Percentiles rank a stretch among this genome's conserved stretches.
Evolutionary conservation across 352 stramenopile genomes (phyloP).

Genomic region (Phytophthora pinifolia): DNA sequence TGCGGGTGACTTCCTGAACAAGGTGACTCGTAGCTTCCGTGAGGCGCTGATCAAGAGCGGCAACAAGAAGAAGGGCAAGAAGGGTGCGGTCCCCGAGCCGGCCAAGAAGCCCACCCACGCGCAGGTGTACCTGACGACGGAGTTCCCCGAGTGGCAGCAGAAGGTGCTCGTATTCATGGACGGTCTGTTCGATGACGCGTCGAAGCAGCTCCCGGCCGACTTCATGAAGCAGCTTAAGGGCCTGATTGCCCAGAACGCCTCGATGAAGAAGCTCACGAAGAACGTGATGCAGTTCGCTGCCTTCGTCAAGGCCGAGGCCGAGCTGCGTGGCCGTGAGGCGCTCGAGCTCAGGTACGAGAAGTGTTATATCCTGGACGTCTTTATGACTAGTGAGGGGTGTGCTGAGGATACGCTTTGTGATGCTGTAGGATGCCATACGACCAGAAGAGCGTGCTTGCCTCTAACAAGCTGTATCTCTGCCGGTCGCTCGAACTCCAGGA

Average conservation of each 20-base stretch:
- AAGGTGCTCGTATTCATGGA: constrained; percentile 87
- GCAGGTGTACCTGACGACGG: constrained; percentile 84
- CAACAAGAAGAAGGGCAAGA: constrained; percentile 91
- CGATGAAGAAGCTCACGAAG: constrained; percentile 91
- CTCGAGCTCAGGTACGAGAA: constrained; percentile 87
- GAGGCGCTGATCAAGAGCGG: constrained; percentile 75
- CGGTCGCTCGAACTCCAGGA: constrained; percentile 89
- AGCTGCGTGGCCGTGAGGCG: constrained; percentile 90
- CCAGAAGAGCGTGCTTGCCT: constrained; percentile 92
- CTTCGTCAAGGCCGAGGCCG: constrained; percentile 94
- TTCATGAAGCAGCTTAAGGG: constrained; percentile 90
- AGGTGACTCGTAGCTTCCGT: constrained; percentile 92
- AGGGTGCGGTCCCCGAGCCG: constrained; percentile 56
- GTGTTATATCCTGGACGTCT: not conserved
- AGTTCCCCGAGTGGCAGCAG: constrained; percentile 87
- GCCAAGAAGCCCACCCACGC: constrained; percentile 89
- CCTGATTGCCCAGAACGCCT: constrained; percentile 65
- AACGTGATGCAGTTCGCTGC: constrained; percentile 97
- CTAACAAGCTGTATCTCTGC: constrained; percentile 91
- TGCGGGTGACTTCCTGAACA: constrained; percentile 93
- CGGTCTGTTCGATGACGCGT: constrained; percentile 52
- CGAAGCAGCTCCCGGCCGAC: constrained; percentile 73
- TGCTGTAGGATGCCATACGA: constrained; percentile 92
- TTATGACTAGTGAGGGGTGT: constrained; percentile 5
- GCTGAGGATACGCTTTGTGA: constrained; percentile 15